Conservation (phyloP, 208 protist species). For the Trypanosoma mega region DNA sequence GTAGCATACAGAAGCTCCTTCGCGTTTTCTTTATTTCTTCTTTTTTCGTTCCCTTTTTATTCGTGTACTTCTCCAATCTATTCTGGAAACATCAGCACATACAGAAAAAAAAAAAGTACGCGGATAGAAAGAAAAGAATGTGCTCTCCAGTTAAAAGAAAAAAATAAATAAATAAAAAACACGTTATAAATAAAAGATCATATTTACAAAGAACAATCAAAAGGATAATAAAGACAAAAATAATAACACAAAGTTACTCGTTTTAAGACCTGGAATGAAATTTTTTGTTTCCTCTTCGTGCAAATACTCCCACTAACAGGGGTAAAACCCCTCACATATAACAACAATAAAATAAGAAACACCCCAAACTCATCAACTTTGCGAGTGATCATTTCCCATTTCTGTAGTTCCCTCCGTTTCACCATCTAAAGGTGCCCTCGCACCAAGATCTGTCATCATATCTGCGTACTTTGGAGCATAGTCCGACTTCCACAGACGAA, state of each 20-base stretch:
- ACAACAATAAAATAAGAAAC: neutral
- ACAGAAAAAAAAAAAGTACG: constrained; percentile 17
- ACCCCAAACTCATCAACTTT: neutral
- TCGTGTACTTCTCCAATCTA: too few relatives aligned
- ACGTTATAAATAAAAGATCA: neutral
- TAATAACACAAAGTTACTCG: constrained; percentile 22
- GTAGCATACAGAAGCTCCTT: constrained; percentile 17
- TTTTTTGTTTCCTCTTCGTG: too few relatives aligned
- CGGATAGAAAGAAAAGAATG: constrained; percentile 7
- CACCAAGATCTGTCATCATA: constrained; percentile 77
- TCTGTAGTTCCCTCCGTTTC: neutral
- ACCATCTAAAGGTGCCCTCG: constrained; percentile 3
- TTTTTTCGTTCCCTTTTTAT: neutral
- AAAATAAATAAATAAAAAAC: neutral
- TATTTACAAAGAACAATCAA: neutral
- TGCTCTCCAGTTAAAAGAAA: constrained; percentile 1
- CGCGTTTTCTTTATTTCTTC: neutral
- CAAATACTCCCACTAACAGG: too few relatives aligned
- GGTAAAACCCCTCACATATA: too few relatives aligned
- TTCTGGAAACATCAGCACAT: too few relatives aligned
- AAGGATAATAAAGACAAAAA: constrained; percentile 6
- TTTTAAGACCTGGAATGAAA: too few relatives aligned
- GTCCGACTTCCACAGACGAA: constrained; percentile 75
- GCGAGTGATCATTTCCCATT: neutral
- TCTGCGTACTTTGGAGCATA: constrained; percentile 85